Evolutionary conservation across 2,329 filamentous ascomycete genomes (phyloP), one percentile per base, ranked within the genome.

Genomic region (Alternaria panax): DNA sequence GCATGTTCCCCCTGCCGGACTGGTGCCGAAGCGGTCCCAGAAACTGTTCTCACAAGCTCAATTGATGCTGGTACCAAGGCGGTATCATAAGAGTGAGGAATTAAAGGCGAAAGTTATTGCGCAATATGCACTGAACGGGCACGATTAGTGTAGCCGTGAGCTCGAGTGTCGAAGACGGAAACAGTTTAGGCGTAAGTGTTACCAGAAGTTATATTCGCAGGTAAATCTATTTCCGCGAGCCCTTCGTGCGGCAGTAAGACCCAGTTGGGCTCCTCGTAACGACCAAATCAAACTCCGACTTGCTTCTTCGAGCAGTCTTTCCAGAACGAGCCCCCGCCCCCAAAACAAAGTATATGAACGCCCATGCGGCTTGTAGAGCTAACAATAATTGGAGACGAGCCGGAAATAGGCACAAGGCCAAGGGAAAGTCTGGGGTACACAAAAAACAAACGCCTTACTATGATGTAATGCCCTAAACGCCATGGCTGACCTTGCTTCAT

Each of bases 401-500:
- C 24, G 42, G 47, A 25, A 62, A 24, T 47, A 54, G 55, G 54
- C 52, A 54, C 50, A 24, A 51, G 30, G 51, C 56, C 56, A 22
- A 43, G 41, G 11, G 27, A 55, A 34, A 47, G 55, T 51, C 51
- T 42, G 18, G 41, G 41, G 48, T 38, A 28, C 43, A 18, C 38
- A 43, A 38, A 38, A 32, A 40, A 50, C 34, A 50, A 69, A 66
- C 59, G 63, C 64, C 65, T 48, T 40, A 54, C 50, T 51, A 59
- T 60, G 48, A 59, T 32, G 40, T 42, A 59, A 63, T 27, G 42
- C 28, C 18, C 54, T 59, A 59, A 57, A 53, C 14, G 46, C 43
- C 47, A 41, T 46, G 24, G 45, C 9, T 36, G 46, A 51, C 57
- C 38, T n/a, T 32, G 30, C 25, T 45, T 87, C 81, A 92, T 82